Percentiles rank a stretch among this genome's conserved stretches.
phyloP scores from a whole-genome alignment of 495 filamentous ascomycete species.

The Annulohypoxylon maeteangense region DNA sequence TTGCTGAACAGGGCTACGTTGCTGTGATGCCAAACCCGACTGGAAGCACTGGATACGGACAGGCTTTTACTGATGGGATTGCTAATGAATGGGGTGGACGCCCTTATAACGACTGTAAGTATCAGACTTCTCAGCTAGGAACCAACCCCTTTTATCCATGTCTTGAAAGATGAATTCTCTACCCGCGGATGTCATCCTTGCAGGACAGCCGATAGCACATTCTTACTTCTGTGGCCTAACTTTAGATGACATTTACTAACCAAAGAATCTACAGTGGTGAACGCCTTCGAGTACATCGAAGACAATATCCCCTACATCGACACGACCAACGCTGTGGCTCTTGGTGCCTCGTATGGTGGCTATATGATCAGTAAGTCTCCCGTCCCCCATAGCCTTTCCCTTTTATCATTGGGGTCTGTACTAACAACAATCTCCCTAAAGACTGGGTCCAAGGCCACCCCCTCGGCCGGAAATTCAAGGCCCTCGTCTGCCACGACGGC shows the following conservation, averaged over 20 bases:
- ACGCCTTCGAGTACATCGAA: conserved; percentile 80
- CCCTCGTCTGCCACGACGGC: conserved; percentile 91
- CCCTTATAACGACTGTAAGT: conserved; percentile 74
- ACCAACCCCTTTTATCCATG: neutral
- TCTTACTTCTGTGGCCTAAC: no score
- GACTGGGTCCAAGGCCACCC: conserved; percentile 78
- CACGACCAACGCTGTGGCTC: conserved; percentile 76
- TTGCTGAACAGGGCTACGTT: conserved; percentile 91
- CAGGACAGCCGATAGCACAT: no score
- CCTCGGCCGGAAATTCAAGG: conserved; percentile 83
- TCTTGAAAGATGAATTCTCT: no score
- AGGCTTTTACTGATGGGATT: conserved; percentile 81
- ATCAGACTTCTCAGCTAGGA: neutral
- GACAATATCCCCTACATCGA: conserved; percentile 79
- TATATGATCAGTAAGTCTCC: conserved; percentile 75
- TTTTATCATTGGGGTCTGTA: neutral
- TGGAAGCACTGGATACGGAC: conserved; percentile 86
- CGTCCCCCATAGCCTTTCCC: neutral
- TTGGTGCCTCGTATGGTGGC: conserved; percentile 88
- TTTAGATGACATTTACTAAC: neutral
- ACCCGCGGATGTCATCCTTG: no score
- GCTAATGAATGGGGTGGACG: conserved; percentile 78
- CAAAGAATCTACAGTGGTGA: conserved; percentile 60
- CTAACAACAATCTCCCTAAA: conserved; percentile 39
- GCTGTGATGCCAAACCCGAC: conserved; percentile 91